A percentile compares a stretch with the other conserved stretches of the same genome.
Conservation (phyloP, 2,329 filamentous ascomycete species). For the Xylaria sp. region DNA sequence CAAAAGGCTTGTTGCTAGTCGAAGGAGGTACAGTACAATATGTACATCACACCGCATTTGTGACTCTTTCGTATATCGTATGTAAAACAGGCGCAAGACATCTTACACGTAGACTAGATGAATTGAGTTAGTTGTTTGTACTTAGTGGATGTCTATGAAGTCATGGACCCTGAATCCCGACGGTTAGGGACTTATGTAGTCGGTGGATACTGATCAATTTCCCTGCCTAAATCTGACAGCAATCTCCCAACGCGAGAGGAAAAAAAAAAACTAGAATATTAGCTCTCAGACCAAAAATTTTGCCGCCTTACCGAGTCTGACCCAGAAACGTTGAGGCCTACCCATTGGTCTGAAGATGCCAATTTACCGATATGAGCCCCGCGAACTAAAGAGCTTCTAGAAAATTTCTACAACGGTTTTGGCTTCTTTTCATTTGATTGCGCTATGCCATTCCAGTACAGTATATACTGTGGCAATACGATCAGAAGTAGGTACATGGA, state of each 20-base stretch:
- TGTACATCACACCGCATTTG: conserved; percentile 30
- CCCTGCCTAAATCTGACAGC: conserved; percentile 27
- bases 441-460: conserved; percentile 9
- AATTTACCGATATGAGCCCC: conserved; percentile 15
- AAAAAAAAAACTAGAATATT: conserved; percentile 21
- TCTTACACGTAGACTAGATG: conserved; percentile 4
- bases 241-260: conserved; percentile 27
- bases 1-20: neutral
- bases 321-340: conserved; percentile 17
- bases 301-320: conserved; percentile 18
- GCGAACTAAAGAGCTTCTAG: conserved; percentile 29
- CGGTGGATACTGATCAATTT: conserved; percentile 34
- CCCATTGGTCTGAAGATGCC: conserved; percentile 14
- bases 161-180: conserved; percentile 39
- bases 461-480: neutral
- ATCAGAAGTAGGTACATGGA: neutral
- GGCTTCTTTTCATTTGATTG: conserved; percentile 20
- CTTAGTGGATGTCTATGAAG: conserved; percentile 30
- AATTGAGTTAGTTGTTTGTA: conserved; percentile 9
- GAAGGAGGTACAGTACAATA: conserved; percentile 19
- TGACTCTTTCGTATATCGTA: conserved; percentile 28
- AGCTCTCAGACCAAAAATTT: conserved; percentile 23
- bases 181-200: no score
- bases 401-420: conserved; percentile 35
- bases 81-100: conserved; percentile 9